These are phyloP conservation scores for Alternaria hordeiaustralica DNA, from an alignment of 2,329 filamentous ascomycete species.

Conservation along the genomic window DNA sequence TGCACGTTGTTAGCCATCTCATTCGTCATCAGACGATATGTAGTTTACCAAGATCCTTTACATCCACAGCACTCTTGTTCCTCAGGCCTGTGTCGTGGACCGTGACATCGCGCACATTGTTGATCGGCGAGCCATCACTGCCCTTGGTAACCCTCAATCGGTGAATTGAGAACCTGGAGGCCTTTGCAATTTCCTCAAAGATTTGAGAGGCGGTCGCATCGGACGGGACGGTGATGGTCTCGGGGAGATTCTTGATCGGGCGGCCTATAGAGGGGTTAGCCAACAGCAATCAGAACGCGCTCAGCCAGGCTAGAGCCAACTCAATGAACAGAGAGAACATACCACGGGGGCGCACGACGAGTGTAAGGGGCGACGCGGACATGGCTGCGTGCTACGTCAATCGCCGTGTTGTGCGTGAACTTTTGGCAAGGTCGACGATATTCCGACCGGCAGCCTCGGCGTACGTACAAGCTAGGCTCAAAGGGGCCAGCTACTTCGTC, in stretches of 20 bases:
- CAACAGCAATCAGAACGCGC: not conserved
- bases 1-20: conserved; percentile 11
- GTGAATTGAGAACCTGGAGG: conserved; percentile 63
- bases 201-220: conserved; percentile 62
- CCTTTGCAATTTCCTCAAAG: conserved; percentile 62
- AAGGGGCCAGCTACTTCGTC: not conserved
- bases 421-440: conserved; percentile 7
- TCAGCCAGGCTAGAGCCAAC: not conserved
- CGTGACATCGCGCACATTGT: conserved; percentile 60
- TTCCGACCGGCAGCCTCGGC: conserved; percentile 20
- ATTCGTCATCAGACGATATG: not conserved
- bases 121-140: conserved; percentile 64
- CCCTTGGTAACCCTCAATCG: conserved; percentile 70
- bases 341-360: conserved; percentile 57
- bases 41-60: conserved; percentile 85
- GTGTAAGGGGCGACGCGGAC: conserved; percentile 52
- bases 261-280: conserved; percentile 56
- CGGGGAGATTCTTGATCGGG: conserved; percentile 66
- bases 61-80: conserved; percentile 71
- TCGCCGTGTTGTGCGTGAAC: conserved; percentile 15
- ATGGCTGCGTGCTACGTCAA: conserved; percentile 33
- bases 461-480: conserved; percentile 8
- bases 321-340: conserved; percentile 14
- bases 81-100: conserved; percentile 63
- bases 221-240: conserved; percentile 59